Evolutionary conservation across 805 yeast genomes (phyloP).

Genomic region (Cyberlindnera mycetangii): DNA sequence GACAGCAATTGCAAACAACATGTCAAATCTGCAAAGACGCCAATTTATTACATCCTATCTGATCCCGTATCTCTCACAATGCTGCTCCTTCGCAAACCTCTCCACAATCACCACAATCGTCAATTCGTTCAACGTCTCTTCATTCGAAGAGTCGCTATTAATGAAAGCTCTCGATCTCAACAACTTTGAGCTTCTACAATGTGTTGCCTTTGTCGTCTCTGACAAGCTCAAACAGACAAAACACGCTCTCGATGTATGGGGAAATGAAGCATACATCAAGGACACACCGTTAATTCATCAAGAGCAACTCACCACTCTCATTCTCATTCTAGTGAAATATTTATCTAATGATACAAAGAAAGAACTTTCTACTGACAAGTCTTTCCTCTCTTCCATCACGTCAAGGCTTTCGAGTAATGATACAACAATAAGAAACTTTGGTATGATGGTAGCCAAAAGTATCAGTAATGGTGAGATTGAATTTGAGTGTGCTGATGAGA

Average conservation of each 20-base stretch:
- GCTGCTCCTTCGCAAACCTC: slow-evolving; percentile 9
- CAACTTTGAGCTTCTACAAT: slow-evolving; percentile 15
- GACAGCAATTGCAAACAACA: neutral
- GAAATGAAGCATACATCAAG: slow-evolving; percentile 36
- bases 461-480: slow-evolving; percentile 30
- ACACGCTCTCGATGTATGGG: slow-evolving; percentile 32
- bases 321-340: slow-evolving; percentile 37
- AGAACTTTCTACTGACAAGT: slow-evolving; percentile 33
- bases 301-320: slow-evolving; percentile 43
- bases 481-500: slow-evolving; percentile 30
- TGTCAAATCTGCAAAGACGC: slow-evolving; percentile 19
- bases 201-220: slow-evolving; percentile 9
- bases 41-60: slow-evolving; percentile 18
- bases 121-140: slow-evolving; percentile 2
- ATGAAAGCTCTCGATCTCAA: slow-evolving; percentile 6
- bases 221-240: slow-evolving; percentile 3
- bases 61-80: slow-evolving; percentile 17
- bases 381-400: slow-evolving; percentile 51
- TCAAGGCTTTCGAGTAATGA: slow-evolving; percentile 51
- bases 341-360: slow-evolving; percentile 24
- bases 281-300: slow-evolving; percentile 43
- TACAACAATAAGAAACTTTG: slow-evolving; percentile 44
- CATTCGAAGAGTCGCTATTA: slow-evolving; percentile 10
- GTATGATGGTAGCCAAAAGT: slow-evolving; percentile 55
- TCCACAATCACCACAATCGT: slow-evolving; percentile 14